Evolutionary conservation across 352 stramenopile genomes (phyloP), one percentile per base, ranked within the genome.

Genomic region (Phytopythium boreale): DNA sequence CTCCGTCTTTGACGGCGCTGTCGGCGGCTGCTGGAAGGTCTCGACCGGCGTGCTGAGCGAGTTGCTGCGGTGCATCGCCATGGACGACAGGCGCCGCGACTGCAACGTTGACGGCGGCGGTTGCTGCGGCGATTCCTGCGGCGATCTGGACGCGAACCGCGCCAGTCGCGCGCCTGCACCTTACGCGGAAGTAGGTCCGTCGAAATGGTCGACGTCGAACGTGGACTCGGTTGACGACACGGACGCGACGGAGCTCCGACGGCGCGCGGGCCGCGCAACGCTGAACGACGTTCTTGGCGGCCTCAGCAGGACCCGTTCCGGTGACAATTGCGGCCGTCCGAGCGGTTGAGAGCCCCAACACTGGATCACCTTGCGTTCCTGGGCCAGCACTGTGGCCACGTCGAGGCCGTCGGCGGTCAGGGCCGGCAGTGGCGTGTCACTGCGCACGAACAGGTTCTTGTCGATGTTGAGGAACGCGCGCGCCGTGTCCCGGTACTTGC

Each of bases 361-460:
- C n/a, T n/a, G 26, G 24, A 10, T 8, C 0, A 15, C 14, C 5
- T 29, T 47, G 36, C 26, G 12, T 36, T 50, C 39, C 36, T 37
- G 34, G 2, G 55, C 55, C 6, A 60, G 19, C 2, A 60, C 55
- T 0, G 56, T 7, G 2, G 24, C 41, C 14, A 43, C 27, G 17
- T 53, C 56, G 5, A 37, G 27, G 3, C 56, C 56, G 26, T 46
- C 22, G 20, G 43, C 56, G 0, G 26, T 62, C 56, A 77, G 34
- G 0, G 66, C 10, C 14, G 71, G 62, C 46, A 74, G 46, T 3
- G 69, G 62, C 43, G 70, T 52, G 22, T 87, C 79, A 26, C 80
- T 82, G 53, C 83, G 84, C 43, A 79, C 72, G 65, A 77, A 83
- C 27, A 92, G 79, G 41, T 89, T 89, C 62, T 88, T 92, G 6